phyloP scores from a whole-genome alignment of 768 basidiomycete species.

The Tricholoma saponaceum region DNA sequence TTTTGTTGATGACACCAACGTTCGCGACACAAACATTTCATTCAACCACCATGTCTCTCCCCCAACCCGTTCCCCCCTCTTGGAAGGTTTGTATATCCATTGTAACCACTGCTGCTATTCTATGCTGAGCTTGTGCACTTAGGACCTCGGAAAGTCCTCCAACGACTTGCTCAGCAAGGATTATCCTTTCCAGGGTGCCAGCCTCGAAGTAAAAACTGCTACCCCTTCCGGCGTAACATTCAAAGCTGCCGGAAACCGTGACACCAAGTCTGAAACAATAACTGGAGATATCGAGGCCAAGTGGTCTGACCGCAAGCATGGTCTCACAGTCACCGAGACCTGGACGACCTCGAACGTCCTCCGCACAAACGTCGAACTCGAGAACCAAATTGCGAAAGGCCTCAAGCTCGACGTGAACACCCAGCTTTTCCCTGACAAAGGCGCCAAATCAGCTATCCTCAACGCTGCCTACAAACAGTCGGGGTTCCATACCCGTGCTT shows the following conservation, averaged over 20 bases:
- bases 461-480: constrained; percentile 93
- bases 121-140: constrained; percentile 9
- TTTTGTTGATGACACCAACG: constrained; percentile 8
- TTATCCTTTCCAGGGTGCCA: constrained; percentile 72
- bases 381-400: constrained; percentile 96
- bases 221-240: constrained; percentile 89
- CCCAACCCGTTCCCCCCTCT: constrained; percentile 94
- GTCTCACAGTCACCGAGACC: constrained; percentile 88
- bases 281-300: constrained; percentile 93
- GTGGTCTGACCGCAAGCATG: constrained; percentile 87
- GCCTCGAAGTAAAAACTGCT: constrained; percentile 85
- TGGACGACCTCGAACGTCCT: constrained; percentile 96
- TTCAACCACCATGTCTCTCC: constrained; percentile 67
- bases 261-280: constrained; percentile 71
- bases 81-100: constrained; percentile 71
- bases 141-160: constrained; percentile 97
- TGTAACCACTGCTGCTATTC: not conserved
- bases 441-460: constrained; percentile 78
- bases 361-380: constrained; percentile 88
- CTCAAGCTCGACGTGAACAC: constrained; percentile 92
- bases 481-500: constrained; percentile 86
- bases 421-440: constrained; percentile 82
- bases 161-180: constrained; percentile 92
- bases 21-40: constrained; percentile 13
- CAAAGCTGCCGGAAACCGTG: constrained; percentile 84